phyloP scores from a whole-genome alignment of 2,329 filamentous ascomycete genomes.

The Capronia epimyces region DNA sequence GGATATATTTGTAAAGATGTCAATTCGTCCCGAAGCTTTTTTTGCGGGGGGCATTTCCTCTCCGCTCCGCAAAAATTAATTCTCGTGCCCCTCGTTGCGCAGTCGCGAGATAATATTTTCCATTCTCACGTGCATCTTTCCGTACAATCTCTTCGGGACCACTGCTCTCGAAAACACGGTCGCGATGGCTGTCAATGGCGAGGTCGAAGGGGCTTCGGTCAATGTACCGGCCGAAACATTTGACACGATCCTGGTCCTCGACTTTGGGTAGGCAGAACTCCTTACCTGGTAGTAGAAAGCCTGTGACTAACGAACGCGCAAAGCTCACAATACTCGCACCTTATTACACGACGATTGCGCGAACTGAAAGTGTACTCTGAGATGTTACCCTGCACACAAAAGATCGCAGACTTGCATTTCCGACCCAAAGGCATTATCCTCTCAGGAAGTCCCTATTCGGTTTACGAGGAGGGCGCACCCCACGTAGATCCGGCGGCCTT shows the following conservation, averaged over 20 bases:
- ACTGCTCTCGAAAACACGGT: not conserved
- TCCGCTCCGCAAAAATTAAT: slow-evolving; percentile 4
- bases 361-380: slow-evolving; percentile 79
- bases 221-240: slow-evolving; percentile 33
- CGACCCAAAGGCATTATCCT: slow-evolving; percentile 81
- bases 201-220: slow-evolving; percentile 21
- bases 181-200: slow-evolving; percentile 28
- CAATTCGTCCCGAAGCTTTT: slow-evolving; percentile 2
- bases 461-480: slow-evolving; percentile 71
- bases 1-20: not conserved
- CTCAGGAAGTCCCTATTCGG: slow-evolving; percentile 67
- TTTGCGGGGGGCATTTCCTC: slow-evolving; percentile 11
- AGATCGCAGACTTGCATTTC: slow-evolving; percentile 68
- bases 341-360: slow-evolving; percentile 69
- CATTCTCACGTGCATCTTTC: not conserved
- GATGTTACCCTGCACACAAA: slow-evolving; percentile 81
- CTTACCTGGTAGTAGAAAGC: not conserved
- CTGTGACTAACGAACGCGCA: slow-evolving; percentile 9
- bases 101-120: slow-evolving; percentile 3
- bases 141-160: slow-evolving; percentile 5
- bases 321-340: slow-evolving; percentile 63
- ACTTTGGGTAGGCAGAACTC: slow-evolving; percentile 31
- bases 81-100: slow-evolving; percentile 2
- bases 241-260: slow-evolving; percentile 35
- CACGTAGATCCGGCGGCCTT: slow-evolving; percentile 80